Percentiles rank a stretch among this genome's conserved stretches.
Evolutionary conservation across 352 stramenopile species (phyloP).

Genomic region (Phytophthora hibernalis): DNA sequence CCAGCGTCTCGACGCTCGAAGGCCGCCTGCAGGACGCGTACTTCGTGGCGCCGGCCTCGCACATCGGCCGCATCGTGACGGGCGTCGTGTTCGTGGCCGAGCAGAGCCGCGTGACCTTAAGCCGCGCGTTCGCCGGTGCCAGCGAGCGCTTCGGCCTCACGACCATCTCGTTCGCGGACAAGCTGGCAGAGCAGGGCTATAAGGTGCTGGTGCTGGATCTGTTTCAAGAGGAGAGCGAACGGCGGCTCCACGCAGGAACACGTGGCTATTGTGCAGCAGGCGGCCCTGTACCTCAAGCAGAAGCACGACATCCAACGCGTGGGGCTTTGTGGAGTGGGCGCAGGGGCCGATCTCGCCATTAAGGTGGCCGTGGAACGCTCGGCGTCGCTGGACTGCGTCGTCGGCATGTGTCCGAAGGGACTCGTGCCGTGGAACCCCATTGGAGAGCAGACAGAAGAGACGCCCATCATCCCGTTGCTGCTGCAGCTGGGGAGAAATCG

Average conservation of each 20-base stretch:
- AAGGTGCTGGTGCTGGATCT: conserved; percentile 83
- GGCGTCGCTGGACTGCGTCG: conserved; percentile 61
- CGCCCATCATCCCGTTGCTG: conserved; percentile 57
- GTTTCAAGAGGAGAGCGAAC: conserved; percentile 33
- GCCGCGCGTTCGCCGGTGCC: conserved; percentile 36
- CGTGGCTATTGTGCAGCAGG: conserved; percentile 49
- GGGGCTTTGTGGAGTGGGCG: conserved; percentile 68
- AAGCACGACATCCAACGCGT: conserved; percentile 82
- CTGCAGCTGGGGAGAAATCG: conserved; percentile 73
- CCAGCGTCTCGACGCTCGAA: conserved; percentile 1
- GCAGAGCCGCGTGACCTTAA: conserved; percentile 37
- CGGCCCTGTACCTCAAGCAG: conserved; percentile 65
- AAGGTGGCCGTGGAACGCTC: conserved; percentile 60
- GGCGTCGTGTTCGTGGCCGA: conserved; percentile 79
- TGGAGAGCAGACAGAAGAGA: conserved; percentile 21
- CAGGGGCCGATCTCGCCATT: conserved; percentile 74
- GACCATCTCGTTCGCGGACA: conserved; percentile 82
- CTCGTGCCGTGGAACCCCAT: conserved; percentile 40
- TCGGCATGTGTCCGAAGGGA: conserved; percentile 78
- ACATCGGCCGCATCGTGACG: conserved; percentile 87
- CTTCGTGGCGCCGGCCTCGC: conserved; percentile 71
- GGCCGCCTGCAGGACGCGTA: conserved; percentile 57
- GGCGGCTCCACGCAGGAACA: conserved; percentile 32
- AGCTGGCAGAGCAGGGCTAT: conserved; percentile 88
- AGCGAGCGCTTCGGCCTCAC: conserved; percentile 60